Evolutionary conservation across 2,329 filamentous ascomycete species (phyloP).

Genomic region (Penicillium sp.): DNA sequence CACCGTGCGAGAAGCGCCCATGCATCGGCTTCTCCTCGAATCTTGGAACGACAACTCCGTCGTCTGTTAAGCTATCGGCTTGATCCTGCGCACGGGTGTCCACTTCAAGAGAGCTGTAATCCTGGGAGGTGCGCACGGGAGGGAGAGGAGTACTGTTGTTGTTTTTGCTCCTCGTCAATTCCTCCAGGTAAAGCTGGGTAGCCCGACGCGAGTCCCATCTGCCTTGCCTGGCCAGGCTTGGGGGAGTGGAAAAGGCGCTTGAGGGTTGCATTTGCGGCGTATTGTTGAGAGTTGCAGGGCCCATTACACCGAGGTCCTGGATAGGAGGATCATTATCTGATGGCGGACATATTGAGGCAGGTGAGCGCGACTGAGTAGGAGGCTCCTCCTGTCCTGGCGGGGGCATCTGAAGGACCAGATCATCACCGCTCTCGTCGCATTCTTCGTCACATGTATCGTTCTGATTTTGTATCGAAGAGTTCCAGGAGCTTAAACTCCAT

Average conservation of each 20-base stretch:
- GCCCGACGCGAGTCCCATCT: constrained; percentile 56
- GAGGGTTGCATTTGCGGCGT: constrained; percentile 41
- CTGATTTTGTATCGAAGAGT: constrained; percentile 40
- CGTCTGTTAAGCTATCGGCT: constrained; percentile 33
- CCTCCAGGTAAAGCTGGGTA: constrained; percentile 55
- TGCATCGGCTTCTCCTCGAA: constrained; percentile 29
- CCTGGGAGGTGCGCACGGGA: constrained; percentile 24
- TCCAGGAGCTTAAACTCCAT: constrained; percentile 49
- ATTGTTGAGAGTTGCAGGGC: constrained; percentile 36
- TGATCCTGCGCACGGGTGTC: constrained; percentile 14
- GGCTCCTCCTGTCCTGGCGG: constrained; percentile 26
- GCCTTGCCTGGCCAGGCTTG: constrained; percentile 53
- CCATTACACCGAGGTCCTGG: constrained; percentile 38
- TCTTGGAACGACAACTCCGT: constrained; percentile 35
- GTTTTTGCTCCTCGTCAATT: constrained; percentile 39
- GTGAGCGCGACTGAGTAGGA: constrained; percentile 37
- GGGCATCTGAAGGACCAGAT: constrained; percentile 28
- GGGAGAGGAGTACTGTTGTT: constrained; percentile 24
- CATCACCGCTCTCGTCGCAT: constrained; percentile 39
- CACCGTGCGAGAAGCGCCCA: constrained; percentile 32
- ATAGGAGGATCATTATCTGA: constrained; percentile 30
- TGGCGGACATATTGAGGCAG: constrained; percentile 30
- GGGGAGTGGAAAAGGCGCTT: constrained; percentile 49
- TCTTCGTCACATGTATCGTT: constrained; percentile 33
- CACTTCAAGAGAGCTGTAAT: constrained; percentile 10